phyloP scores from a whole-genome alignment of 371 early-diverging fungal species.

The Nematocida homosporus region DNA sequence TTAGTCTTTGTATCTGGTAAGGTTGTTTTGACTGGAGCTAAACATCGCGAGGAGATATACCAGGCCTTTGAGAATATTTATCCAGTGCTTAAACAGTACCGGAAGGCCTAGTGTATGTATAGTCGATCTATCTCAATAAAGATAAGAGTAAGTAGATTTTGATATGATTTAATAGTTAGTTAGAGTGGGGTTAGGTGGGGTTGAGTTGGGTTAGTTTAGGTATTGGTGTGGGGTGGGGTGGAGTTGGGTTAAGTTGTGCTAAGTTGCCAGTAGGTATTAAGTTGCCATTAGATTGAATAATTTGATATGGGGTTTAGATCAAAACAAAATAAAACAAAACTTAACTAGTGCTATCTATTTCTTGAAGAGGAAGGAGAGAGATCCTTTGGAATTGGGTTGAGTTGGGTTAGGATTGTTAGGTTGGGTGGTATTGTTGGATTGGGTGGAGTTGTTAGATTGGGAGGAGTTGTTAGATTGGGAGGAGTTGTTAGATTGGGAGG shows the following conservation, averaged over 20 bases:
- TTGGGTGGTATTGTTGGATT: not conserved
- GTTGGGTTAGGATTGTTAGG: not conserved
- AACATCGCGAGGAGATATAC: conserved; percentile 95
- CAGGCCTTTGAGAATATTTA: conserved; percentile 98
- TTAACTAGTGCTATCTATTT: too few species aligned
- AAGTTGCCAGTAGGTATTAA: too few species aligned
- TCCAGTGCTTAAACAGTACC: conserved; percentile 75
- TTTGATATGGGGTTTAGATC: too few species aligned
- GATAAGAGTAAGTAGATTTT: not conserved
- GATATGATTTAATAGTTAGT: too few species aligned
- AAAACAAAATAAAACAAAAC: too few species aligned
- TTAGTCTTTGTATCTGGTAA: conserved; percentile 99
- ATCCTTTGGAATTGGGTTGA: not conserved
- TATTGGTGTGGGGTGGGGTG: not conserved
- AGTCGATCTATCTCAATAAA: not conserved
- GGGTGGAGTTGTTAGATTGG: not conserved
- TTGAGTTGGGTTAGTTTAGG: too few species aligned
- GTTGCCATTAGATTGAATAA: too few species aligned
- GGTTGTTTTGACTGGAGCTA: conserved; percentile 98
- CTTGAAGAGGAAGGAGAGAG: too few species aligned
- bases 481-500: not conserved
- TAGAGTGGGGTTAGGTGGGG: too few species aligned
- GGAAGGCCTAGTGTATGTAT: conserved; percentile 62
- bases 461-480: not conserved
- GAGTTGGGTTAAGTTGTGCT: not conserved